These are phyloP conservation scores for Sclerotinia trifoliorum DNA, from an alignment of 2,329 filamentous ascomycete species.

Conservation along the genomic window DNA sequence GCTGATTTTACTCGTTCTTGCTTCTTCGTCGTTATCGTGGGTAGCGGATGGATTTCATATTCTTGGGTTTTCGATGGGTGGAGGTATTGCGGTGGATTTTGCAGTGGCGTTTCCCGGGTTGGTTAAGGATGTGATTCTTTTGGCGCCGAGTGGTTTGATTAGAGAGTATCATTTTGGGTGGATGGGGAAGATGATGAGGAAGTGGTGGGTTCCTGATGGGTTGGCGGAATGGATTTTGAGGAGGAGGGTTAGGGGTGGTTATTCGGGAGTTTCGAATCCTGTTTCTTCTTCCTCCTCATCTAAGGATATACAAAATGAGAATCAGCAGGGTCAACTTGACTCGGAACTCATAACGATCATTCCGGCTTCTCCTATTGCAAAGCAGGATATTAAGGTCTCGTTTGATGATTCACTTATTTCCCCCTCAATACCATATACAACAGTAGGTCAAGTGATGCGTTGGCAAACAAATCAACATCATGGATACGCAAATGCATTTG, in stretches of 20 bases:
- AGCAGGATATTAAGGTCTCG: slow-evolving; percentile 20
- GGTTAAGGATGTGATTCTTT: slow-evolving; percentile 67
- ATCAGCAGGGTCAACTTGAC: slow-evolving; percentile 24
- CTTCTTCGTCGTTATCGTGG: slow-evolving; percentile 62
- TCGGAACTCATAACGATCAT: not conserved
- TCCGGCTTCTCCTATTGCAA: not conserved
- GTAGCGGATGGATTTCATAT: slow-evolving; percentile 59
- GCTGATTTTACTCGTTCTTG: slow-evolving; percentile 63
- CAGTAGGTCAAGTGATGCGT: slow-evolving; percentile 43
- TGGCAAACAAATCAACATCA: slow-evolving; percentile 58
- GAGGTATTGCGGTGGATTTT: slow-evolving; percentile 69
- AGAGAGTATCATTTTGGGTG: slow-evolving; percentile 53
- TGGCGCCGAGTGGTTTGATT: slow-evolving; percentile 78
- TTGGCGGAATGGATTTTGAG: slow-evolving; percentile 38
- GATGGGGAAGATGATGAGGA: slow-evolving; percentile 52
- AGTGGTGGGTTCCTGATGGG: slow-evolving; percentile 53
- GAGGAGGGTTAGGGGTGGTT: slow-evolving; percentile 10
- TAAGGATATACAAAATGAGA: slow-evolving; percentile 21
- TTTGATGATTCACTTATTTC: slow-evolving; percentile 32
- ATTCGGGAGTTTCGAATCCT: not conserved
- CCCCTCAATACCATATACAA: slow-evolving; percentile 27
- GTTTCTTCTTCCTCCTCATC: not conserved
- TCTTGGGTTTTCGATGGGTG: slow-evolving; percentile 78
- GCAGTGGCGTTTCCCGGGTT: slow-evolving; percentile 66
- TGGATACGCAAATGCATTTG: slow-evolving; percentile 60